A percentile compares a stretch with the other conserved stretches of the same genome.
These are phyloP conservation scores for Calcarisporium arbuscula DNA, from an alignment of 2,329 filamentous ascomycete species.

Conservation along the genomic window DNA sequence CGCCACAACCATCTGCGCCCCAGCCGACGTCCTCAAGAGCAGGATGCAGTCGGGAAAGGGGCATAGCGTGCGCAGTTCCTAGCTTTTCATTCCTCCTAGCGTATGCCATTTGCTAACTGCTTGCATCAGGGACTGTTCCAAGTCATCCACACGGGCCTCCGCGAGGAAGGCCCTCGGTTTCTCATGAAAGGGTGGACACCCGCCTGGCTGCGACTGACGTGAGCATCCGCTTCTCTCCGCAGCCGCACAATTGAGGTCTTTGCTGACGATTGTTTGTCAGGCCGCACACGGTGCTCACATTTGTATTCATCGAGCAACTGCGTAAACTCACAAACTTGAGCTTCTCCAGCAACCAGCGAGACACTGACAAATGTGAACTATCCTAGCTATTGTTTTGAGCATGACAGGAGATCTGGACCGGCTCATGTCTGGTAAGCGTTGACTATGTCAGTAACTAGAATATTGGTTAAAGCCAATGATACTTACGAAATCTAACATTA, in stretches of 20 bases:
- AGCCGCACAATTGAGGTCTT: slow-evolving; percentile 7
- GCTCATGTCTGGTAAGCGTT: too few species aligned
- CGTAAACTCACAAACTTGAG: slow-evolving; percentile 23
- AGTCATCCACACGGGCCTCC: slow-evolving; percentile 26
- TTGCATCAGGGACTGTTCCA: slow-evolving; percentile 22
- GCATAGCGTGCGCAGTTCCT: slow-evolving; percentile 18
- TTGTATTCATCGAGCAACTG: slow-evolving; percentile 40
- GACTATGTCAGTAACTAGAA: too few species aligned
- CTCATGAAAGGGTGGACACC: slow-evolving; percentile 41
- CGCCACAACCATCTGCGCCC: slow-evolving; percentile 38
- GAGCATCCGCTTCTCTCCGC: slow-evolving; percentile 7
- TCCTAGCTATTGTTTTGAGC: too few species aligned
- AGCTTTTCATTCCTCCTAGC: too few species aligned
- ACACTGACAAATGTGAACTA: not conserved
- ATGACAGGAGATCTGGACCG: too few species aligned
- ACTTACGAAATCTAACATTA: too few species aligned
- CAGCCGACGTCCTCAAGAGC: slow-evolving; percentile 39
- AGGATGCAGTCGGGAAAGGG: slow-evolving; percentile 28
- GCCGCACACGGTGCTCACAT: slow-evolving; percentile 38
- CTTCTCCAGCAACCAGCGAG: slow-evolving; percentile 1
- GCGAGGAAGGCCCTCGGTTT: slow-evolving; percentile 33
- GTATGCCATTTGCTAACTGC: not conserved
- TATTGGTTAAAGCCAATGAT: too few species aligned
- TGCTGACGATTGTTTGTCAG: slow-evolving; percentile 13
- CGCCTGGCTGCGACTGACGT: slow-evolving; percentile 38